phyloP scores from a whole-genome alignment of 1,139 yeast genomes.

The Suhomyces bribrorum region DNA sequence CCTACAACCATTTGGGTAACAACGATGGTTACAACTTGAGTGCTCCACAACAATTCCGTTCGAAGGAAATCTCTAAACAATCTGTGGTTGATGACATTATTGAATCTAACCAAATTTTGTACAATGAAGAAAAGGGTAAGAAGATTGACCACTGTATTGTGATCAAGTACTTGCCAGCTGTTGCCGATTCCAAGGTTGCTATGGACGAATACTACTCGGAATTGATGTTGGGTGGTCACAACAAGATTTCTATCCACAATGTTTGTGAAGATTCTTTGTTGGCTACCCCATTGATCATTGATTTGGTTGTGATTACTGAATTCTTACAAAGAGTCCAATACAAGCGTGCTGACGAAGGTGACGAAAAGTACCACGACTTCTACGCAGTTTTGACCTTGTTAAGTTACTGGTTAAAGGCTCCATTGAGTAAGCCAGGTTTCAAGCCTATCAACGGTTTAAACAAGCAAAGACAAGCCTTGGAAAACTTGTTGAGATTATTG shows the following conservation, averaged over 20 bases:
- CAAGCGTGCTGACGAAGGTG: conserved; percentile 50
- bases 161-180: conserved; percentile 90
- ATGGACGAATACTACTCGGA: conserved; percentile 98
- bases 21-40: conserved; percentile 93
- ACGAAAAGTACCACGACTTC: conserved; percentile 58
- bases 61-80: conserved; percentile 91
- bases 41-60: conserved; percentile 90
- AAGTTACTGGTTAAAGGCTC: conserved; percentile 97
- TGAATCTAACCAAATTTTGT: conserved; percentile 82
- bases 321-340: conserved; percentile 84
- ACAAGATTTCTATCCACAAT: conserved; percentile 88
- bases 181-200: conserved; percentile 95
- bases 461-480: conserved; percentile 91
- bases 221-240: conserved; percentile 96
- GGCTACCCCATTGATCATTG: conserved; percentile 94
- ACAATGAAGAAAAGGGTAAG: conserved; percentile 77
- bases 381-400: conserved; percentile 86
- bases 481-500: conserved; percentile 84
- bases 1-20: conserved; percentile 95
- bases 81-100: conserved; percentile 95
- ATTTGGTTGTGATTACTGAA: conserved; percentile 86
- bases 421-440: conserved; percentile 86
- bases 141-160: conserved; percentile 93
- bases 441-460: conserved; percentile 91
- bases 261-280: conserved; percentile 94